Base-by-base conservation (phyloP, 2,329 filamentous ascomycete genomes). In the Colletotrichum coccodes region DNA sequence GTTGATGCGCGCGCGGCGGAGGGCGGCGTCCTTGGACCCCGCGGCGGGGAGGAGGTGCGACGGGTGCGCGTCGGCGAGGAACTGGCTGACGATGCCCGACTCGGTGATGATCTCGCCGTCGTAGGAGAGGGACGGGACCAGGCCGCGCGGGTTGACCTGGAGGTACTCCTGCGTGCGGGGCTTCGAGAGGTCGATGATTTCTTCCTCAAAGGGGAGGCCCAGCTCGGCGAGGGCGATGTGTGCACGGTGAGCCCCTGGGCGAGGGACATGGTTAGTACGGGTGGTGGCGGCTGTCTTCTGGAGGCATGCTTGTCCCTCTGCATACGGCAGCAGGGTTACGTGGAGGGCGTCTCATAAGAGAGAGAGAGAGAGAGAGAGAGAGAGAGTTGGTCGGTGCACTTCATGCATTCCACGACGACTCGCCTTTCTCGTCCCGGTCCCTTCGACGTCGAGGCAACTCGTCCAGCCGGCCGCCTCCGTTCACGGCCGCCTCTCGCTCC, bases 131-230 rank as follows among this genome's bases (percentile, higher is more conserved):
- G 89, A 82, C 0, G 94, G 93, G 5, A 96, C 92, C 3, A 94
- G 87, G 16, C 94, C 94, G 64, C 92, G 89, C 72, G 93, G 92
- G 82, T 95, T 95, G 76, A 96, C 82, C 59, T 90, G 83, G 9
- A 96, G 86, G 77, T 95, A 96, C 84, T 91, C 93, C 42, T 87
- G 83, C 32, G 91, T 89, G 11, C 93, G 89, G 0, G 93, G 93
- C 11, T 80, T 86, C 72, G 81, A 79, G 53, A 96, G 85, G 77
- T 95, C 91, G 73, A 97, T 92, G 65, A 89, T 88, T 69, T 92
- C 89, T 72, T 94, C 90, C 65, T 93, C 89, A 74, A 89, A 93
- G 0, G 87, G 83, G 34, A 94, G 76, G 12, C 85, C 84, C 14
- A 92, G 86, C 75, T 94, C 92, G 34, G 86, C 84, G 30, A 94